Evolutionary conservation across 345 rosid genomes (phyloP), one percentile per base, ranked within the genome.

Genomic region (Linum lewisii): DNA sequence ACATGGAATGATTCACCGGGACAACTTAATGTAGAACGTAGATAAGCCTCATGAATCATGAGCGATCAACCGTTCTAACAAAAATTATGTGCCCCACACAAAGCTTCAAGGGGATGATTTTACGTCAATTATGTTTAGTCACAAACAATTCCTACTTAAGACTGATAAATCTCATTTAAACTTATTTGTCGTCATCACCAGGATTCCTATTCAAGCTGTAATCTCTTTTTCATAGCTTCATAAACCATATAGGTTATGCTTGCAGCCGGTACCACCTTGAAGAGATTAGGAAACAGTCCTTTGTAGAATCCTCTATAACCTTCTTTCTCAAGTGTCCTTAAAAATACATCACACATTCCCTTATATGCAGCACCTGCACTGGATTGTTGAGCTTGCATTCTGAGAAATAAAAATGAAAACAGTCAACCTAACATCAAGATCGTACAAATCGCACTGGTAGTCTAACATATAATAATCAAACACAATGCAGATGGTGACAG

Each of bases 301-400:
- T 85, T 87, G 78, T 87, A 90, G 50, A 85, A 82, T 54, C 93
- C 97, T 72, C 74, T 75, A 42, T 69, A 66, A 36, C 95, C 90
- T 78, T 90, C 97, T 11, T 70, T 79, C 63, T 63, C 73, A 57
- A 83, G 71, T 14, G 97, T 90, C 75, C 76, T 84, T 79, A 73
- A 75, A 64, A 87, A 90, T 21, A 83, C 84, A 63, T 83, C 97
- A 1, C 82, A 73, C 97, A 90, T 87, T 19, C 94, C 79, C 66
- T 73, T 68, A 58, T 77, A 83, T 50, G 87, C 79, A 58, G 69
- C 68, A 3, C 79, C 79, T 5, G 77, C 42, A 53, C 65, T 57
- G 20, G 81, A 36, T 32, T 72, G 78, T 53, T 90, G 90, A 38
- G 97, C 97, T 83, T 87, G 97, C 97, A 90, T 77, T 78, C 95